Evolutionary conservation across 139 green algal genomes (phyloP).

Genomic region (Chlamydomonas schloesseri): DNA sequence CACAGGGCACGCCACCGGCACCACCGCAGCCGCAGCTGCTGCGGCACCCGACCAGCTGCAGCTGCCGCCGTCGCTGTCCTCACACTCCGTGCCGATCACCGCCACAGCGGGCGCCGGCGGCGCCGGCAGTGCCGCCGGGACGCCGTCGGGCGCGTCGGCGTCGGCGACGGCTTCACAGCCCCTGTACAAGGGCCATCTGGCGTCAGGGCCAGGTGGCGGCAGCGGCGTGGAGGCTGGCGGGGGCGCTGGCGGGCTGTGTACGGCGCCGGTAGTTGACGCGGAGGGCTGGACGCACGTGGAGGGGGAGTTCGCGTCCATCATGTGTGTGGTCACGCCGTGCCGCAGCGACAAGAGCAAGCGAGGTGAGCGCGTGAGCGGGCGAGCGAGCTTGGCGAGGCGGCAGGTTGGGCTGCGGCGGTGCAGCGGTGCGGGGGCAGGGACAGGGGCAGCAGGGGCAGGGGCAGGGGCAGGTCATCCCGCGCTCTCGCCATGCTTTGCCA

Average conservation of each 20-base stretch:
- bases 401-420: no score
- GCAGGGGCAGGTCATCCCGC: no score
- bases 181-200: no score
- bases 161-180: neutral
- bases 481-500: no score
- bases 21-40: no score
- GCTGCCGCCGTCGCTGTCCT: no score
- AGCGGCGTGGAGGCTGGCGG: neutral
- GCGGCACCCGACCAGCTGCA: no score
- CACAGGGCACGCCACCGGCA: no score
- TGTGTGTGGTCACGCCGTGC: slow-evolving; percentile 84
- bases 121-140: neutral
- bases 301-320: slow-evolving; percentile 78
- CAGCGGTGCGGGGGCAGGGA: no score
- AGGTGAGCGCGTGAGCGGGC: slow-evolving; percentile 12
- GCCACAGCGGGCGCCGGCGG: neutral
- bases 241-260: neutral
- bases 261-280: neutral
- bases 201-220: neutral
- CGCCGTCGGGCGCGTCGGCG: neutral
- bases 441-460: no score
- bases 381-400: neutral
- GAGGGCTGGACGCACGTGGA: slow-evolving; percentile 59
- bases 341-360: slow-evolving; percentile 77
- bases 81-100: no score